These are phyloP conservation scores for Komagataella pastoris DNA, from an alignment of 805 yeast species.

Conservation along the genomic window DNA sequence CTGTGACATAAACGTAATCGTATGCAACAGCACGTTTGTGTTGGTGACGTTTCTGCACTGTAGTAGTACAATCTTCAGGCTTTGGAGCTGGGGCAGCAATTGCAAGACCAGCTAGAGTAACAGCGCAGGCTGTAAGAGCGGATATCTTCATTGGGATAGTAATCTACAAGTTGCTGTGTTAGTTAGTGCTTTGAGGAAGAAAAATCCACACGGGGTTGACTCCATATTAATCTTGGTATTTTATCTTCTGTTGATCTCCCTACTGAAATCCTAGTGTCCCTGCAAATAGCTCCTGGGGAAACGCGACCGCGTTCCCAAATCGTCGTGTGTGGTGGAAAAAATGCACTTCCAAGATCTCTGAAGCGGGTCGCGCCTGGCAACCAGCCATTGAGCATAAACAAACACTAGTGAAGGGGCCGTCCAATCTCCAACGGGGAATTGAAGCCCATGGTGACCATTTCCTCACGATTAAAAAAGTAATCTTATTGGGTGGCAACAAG, in stretches of 20 bases:
- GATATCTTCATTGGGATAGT: background rate
- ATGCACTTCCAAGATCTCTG: background rate
- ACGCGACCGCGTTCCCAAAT: background rate
- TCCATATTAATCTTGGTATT: background rate
- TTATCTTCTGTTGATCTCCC: background rate
- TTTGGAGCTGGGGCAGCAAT: slow-evolving; percentile 18
- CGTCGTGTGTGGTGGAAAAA: background rate
- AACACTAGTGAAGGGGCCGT: slow-evolving; percentile 18
- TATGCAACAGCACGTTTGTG: slow-evolving; percentile 45
- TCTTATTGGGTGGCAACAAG: background rate
- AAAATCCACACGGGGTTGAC: background rate
- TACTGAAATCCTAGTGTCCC: background rate
- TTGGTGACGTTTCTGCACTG: slow-evolving; percentile 46
- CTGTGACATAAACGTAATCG: slow-evolving; percentile 34
- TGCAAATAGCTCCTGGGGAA: background rate
- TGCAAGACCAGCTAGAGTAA: slow-evolving; percentile 11
- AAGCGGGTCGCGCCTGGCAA: background rate
- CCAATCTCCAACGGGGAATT: background rate
- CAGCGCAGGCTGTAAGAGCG: slow-evolving; percentile 3
- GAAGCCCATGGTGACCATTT: background rate
- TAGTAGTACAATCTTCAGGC: slow-evolving; percentile 22
- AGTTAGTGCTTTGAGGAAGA: background rate
- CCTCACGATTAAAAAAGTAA: background rate
- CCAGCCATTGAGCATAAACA: background rate
- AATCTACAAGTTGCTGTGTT: slow-evolving; percentile 6